phyloP scores from a whole-genome alignment of 495 filamentous ascomycete genomes.

The Entonaema liquescens region DNA sequence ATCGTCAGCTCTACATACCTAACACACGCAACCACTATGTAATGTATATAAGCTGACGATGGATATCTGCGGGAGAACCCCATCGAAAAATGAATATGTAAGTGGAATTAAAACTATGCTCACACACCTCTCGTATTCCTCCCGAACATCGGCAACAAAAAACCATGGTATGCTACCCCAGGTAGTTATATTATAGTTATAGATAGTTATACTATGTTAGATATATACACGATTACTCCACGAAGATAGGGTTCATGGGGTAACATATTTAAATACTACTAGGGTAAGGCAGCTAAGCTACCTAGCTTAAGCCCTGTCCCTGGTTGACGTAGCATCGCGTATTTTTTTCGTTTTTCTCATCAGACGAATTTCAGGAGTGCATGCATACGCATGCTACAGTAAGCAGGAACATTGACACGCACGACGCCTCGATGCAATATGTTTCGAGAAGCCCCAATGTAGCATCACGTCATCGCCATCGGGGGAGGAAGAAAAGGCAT shows the following conservation, averaged over 20 bases:
- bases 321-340: constrained; percentile 39
- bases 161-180: constrained; percentile 1
- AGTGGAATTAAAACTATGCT: not conserved
- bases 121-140: constrained; percentile 20
- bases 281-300: constrained; percentile 6
- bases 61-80: constrained; percentile 24
- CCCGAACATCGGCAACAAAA: constrained; percentile 26
- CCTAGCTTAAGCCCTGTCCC: constrained; percentile 36
- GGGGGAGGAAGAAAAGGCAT: not conserved
- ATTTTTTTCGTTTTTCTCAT: constrained; percentile 25
- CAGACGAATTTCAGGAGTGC: constrained; percentile 43
- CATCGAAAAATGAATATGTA: constrained; percentile 6
- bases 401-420: constrained; percentile 33
- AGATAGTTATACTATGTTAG: not conserved
- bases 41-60: constrained; percentile 14
- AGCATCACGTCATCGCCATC: constrained; percentile 32
- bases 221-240: not conserved
- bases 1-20: constrained; percentile 1
- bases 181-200: too few species aligned
- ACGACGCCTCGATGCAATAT: constrained; percentile 8
- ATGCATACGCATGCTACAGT: constrained; percentile 43
- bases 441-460: constrained; percentile 16
- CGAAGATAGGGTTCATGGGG: not conserved
- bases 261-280: constrained; percentile 7
- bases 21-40: not conserved